Percentiles rank a stretch among this genome's conserved stretches.
Conservation (phyloP, 2,329 filamentous ascomycete genomes). For the Xylaria sp. region DNA sequence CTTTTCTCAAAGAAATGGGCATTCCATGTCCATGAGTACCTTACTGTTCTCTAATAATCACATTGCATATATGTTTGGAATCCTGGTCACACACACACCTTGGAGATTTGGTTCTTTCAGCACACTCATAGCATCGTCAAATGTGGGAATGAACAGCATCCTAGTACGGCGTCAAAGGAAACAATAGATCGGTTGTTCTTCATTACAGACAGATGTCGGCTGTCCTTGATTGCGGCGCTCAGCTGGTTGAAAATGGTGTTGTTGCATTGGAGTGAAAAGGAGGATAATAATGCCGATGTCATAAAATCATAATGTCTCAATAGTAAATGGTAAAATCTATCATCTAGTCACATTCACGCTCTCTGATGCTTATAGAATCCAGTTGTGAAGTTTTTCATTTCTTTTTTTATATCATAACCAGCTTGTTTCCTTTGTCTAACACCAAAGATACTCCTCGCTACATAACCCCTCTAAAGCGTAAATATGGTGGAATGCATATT, state of each 20-base stretch:
- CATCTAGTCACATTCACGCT: conserved; percentile 6
- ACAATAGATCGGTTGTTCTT: conserved; percentile 24
- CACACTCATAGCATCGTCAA: conserved; percentile 17
- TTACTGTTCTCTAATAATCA: conserved; percentile 27
- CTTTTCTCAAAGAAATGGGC: not conserved
- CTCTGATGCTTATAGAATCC: not conserved
- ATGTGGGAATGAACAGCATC: conserved; percentile 17
- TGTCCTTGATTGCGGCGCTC: not conserved
- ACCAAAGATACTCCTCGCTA: not conserved
- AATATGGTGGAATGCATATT: not conserved
- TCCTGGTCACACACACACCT: conserved; percentile 38
- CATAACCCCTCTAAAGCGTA: not conserved
- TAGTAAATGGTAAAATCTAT: conserved; percentile 37
- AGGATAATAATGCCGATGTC: conserved; percentile 43
- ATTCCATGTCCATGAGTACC: conserved; percentile 8
- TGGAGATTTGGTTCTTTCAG: conserved; percentile 24
- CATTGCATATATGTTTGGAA: conserved; percentile 41
- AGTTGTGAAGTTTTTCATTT: not conserved
- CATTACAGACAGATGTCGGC: conserved; percentile 16
- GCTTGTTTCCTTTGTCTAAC: conserved; percentile 6
- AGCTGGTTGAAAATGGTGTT: not conserved
- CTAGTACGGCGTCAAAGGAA: conserved; percentile 27
- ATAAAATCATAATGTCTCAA: conserved; percentile 47
- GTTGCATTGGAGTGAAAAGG: conserved; percentile 21
- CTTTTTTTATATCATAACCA: conserved; percentile 9